Base-by-base conservation (phyloP, 176 grass and related monocot species). In the Juncus effusus region DNA sequence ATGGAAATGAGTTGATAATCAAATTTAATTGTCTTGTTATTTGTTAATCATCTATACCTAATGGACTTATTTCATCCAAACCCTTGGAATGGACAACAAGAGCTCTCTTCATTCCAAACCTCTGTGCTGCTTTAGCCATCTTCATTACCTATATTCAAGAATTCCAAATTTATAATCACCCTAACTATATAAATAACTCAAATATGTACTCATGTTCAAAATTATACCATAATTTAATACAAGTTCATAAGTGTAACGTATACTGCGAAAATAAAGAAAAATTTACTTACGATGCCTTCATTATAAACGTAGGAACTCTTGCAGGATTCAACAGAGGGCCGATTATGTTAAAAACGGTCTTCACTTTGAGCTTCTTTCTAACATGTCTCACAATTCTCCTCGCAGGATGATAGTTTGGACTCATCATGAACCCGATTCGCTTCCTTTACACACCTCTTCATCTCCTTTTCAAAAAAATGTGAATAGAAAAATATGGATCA, bases 391-490 rank as follows among this genome's bases (percentile, higher is more conserved):
- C 87, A 56, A 91, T 81, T 69, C 85, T 87, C 91, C 90, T 96
- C 61, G 84, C 87, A 19, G 87, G 76, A 62, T 96, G 91, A 62
- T 91, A 96, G 68, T 87, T 90, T 62, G 81, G 77, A 75, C 81
- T 75, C 91, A 96, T 91, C 91, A 96, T 96, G 76, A 96, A 96
- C 19, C 84, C 91, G 53, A 96, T 89, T 40, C 84, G 83, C 84
- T 69, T 90, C 84, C 63, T 88, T 90, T 61, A 96, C 81, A 62
- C 91, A 96, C 14, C 76, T 52, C 59, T 81, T 91, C 55, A 96
- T 78, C 56, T 80, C 91, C 87, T 96, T 72, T 72, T 68, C 63
- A 60, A 37, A 82, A 16, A 7, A 76, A 80, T 77, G 41, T 4
- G n/a, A 59, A 68, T 54, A n/a, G 15, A 7, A 2, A 1, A 56